These are phyloP conservation scores for Rhizopus delemar DNA, from an alignment of 371 early-diverging fungal genomes.

Conservation along the genomic window DNA sequence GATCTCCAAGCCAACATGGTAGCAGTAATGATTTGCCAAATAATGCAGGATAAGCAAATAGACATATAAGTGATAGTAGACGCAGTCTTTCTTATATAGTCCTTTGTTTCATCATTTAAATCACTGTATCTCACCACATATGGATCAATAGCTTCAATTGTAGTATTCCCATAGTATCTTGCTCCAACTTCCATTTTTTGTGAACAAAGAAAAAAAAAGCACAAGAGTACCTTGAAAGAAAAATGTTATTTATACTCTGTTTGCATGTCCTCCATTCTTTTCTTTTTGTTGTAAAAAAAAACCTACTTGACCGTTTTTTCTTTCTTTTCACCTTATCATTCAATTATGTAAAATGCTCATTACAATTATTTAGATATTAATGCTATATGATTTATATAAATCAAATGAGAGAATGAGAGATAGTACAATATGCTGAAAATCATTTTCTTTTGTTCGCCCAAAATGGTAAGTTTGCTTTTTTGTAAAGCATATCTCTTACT, in stretches of 20 bases:
- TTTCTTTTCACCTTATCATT: not conserved
- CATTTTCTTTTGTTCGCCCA: conserved; percentile 29
- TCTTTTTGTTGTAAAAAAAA: not conserved
- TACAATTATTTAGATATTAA: not conserved
- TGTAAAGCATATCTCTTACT: too few relatives aligned
- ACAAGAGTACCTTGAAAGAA: too few relatives aligned
- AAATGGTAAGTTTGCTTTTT: conserved; percentile 10
- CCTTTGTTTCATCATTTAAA: conserved; percentile 8
- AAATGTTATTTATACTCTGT: not conserved
- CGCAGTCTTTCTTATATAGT: conserved; percentile 16
- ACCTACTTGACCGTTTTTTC: not conserved
- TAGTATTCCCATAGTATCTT: not conserved
- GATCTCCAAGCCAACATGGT: conserved; percentile 19
- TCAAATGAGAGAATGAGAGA: not conserved
- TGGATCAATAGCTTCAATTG: not conserved
- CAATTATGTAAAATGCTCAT: not conserved
- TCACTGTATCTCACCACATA: not conserved
- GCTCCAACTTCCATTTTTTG: not conserved
- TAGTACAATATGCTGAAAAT: not conserved
- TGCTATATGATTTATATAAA: not conserved
- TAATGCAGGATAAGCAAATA: conserved; percentile 36
- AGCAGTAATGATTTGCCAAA: conserved; percentile 41
- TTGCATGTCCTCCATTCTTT: not conserved
- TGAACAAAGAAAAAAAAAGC: too few relatives aligned
- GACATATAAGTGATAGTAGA: conserved; percentile 41